Base-by-base conservation (phyloP, 768 basidiomycete genomes). In the Galerina marginata region DNA sequence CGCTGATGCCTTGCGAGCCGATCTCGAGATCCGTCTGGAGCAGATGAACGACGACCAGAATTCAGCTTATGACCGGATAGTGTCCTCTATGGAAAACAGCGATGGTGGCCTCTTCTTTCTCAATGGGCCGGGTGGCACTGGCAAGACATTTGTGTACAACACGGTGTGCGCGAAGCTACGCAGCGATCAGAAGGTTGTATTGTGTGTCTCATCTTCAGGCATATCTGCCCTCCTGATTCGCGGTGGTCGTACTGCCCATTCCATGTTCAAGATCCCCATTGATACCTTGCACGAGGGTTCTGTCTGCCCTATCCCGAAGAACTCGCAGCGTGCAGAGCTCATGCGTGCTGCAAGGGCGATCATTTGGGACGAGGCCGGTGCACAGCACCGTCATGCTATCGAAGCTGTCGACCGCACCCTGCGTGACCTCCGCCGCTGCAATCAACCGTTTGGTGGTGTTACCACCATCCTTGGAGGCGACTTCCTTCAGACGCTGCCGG, bases 151-250 rank as follows among this genome's bases (percentile, higher is more conserved):
- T 67, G 54, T 81, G 2, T 76, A 74, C 56, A 78, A 76, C 6
- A 69, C 77, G 7, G 56, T 82, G 43, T 72, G 75, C 63, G 54
- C 70, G 42, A 42, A 59, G 15, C 29, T 29, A 29, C 61, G 71
- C 10, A 61, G 61, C 11, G 55, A 69, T 9, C 69, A 70, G 0
- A 47, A 62, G 25, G 74, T 83, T 68, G 72, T 79, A 2, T 71
- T 85, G 2, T 83, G 79, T 77, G 79, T 81, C 15, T 79, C 82
- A 12, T 84, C 83, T 2, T 81, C 82, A 42, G 82, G 82, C 0
- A 79, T 85, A 58, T 79, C 84, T 15, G 71, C 82, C 6, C 71
- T 83, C 7, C 68, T 85, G 0, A 67, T 84, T 3, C 47, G 37
- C 4, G 60, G 56, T 39, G 64, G 60, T 12, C 56, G 53, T n/a